Base-by-base conservation (phyloP, 257 asterid genomes). In the Lithospermum erythrorhizon region DNA sequence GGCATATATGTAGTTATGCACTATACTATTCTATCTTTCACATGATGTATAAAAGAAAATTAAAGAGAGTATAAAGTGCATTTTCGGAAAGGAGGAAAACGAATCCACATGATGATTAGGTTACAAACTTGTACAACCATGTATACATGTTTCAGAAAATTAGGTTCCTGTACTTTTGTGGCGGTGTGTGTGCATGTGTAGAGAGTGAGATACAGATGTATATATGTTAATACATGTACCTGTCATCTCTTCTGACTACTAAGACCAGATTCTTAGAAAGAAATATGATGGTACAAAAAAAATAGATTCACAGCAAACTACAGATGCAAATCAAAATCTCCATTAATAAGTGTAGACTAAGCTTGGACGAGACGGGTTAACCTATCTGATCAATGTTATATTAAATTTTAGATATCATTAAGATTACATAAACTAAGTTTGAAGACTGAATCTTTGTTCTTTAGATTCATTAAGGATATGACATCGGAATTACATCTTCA, bases 181-280 rank as follows among this genome's bases (percentile, higher is more conserved):
- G 69, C 8, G 17, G 53, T 21, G 61, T 51, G 25, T n/a, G 35
- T 41, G 53, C n/a, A 60, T 35, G 27, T 22, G 2, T 6, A 27
- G 1, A 6, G n/a, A 51, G 49, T 41, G 17, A 15, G 55, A 66
- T 27, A 71, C 29, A 56, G 11, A 17, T 10, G 41, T 9, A 57
- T 21, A 32, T 27, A 27, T 17, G n/a, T 17, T 61, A 68, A 21
- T 58, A 18, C 16, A 13, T 45, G 61, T 61, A 88, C 95, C 95
- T 79, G 90, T 71, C 85, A 84, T 13, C 49, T 41, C 16, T 41
- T 41, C 49, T 13, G 49, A 41, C 16, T 11, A 41, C 16, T 41
- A 13, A 41, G 49, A 41, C 15, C 18, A 11, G 49, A 41, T 35
- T 41, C 49, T 14, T 41, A 41, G 18, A 13, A 41, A 1, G 18